Percentiles rank a stretch among this genome's conserved stretches.
Evolutionary conservation across 2,329 filamentous ascomycete genomes (phyloP).

Genomic region (Tolypocladium tundrense): DNA sequence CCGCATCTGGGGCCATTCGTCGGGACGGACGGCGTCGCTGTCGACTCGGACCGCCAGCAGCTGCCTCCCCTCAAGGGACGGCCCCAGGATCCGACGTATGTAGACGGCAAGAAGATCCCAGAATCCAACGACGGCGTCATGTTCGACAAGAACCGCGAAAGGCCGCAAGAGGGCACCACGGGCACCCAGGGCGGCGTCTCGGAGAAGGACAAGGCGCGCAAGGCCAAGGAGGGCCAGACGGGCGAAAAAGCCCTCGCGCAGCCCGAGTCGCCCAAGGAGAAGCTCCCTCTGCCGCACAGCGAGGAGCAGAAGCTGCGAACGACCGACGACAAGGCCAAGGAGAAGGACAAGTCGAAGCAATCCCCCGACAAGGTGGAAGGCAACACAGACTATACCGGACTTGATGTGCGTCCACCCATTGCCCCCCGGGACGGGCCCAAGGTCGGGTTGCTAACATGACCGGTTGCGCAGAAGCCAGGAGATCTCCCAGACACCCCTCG

Average conservation of each 20-base stretch:
- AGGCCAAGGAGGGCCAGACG: slow-evolving; percentile 54
- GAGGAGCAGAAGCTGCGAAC: slow-evolving; percentile 59
- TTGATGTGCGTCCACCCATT: slow-evolving; percentile 17
- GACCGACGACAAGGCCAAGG: slow-evolving; percentile 30
- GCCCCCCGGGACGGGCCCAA: not conserved
- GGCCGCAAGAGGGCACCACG: slow-evolving; percentile 74
- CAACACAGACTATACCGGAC: slow-evolving; percentile 23
- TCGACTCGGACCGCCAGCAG: slow-evolving; percentile 24
- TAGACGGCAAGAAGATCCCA: slow-evolving; percentile 52
- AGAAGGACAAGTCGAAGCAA: slow-evolving; percentile 27
- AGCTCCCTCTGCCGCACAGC: slow-evolving; percentile 68
- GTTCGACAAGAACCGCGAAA: slow-evolving; percentile 71
- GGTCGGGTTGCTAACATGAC: slow-evolving; percentile 8
- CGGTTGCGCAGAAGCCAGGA: slow-evolving; percentile 55
- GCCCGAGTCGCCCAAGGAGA: slow-evolving; percentile 77
- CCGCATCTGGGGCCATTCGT: slow-evolving; percentile 81
- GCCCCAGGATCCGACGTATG: slow-evolving; percentile 39
- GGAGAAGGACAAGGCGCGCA: slow-evolving; percentile 70
- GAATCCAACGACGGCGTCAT: slow-evolving; percentile 73
- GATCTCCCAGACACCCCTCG: slow-evolving; percentile 72
- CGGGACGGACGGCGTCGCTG: slow-evolving; percentile 33
- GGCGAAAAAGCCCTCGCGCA: slow-evolving; percentile 61
- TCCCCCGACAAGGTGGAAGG: slow-evolving; percentile 29
- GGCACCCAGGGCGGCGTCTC: slow-evolving; percentile 85
- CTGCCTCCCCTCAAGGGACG: slow-evolving; percentile 37